phyloP scores from a whole-genome alignment of 2,329 filamentous ascomycete species.

The Davidsoniella australis region DNA sequence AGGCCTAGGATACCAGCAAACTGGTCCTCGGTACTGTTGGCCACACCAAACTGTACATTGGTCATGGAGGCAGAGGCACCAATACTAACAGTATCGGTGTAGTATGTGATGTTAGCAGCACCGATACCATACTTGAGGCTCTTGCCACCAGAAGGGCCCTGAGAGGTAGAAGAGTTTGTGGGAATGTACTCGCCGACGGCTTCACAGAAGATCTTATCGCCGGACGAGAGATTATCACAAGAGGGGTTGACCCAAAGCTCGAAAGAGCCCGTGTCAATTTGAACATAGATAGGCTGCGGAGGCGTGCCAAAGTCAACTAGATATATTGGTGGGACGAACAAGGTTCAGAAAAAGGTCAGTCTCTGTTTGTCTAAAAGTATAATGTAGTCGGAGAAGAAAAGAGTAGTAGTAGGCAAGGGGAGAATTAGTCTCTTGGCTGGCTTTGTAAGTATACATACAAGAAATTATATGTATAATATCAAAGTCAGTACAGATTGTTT shows the following conservation, averaged over 20 bases:
- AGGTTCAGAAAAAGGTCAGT: constrained; percentile 9
- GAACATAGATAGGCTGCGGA: constrained; percentile 33
- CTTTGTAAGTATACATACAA: too few species aligned
- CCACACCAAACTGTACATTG: constrained; percentile 48
- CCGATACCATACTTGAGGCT: constrained; percentile 35
- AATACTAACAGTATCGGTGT: constrained; percentile 28
- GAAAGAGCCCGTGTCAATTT: constrained; percentile 42
- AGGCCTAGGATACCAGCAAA: constrained; percentile 54
- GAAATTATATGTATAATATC: too few species aligned
- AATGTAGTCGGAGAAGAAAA: too few species aligned
- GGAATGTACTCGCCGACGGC: constrained; percentile 28
- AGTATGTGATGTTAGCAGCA: constrained; percentile 32
- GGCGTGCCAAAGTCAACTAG: constrained; percentile 34
- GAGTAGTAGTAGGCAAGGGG: too few species aligned
- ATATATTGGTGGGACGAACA: not conserved
- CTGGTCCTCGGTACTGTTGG: constrained; percentile 30
- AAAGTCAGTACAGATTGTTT: too few species aligned
- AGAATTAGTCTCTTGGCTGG: too few species aligned
- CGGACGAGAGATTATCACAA: constrained; percentile 24
- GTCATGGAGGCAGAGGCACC: constrained; percentile 26
- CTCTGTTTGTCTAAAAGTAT: constrained; percentile 1
- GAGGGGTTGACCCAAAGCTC: constrained; percentile 47
- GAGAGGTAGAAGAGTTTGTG: constrained; percentile 24
- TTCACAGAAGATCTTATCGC: constrained; percentile 29
- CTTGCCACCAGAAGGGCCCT: constrained; percentile 20